A percentile compares a stretch with the other conserved stretches of the same genome.
These are phyloP conservation scores for Nitzschia sp. DNA, from an alignment of 108 stramenopile species.

Conservation along the genomic window DNA sequence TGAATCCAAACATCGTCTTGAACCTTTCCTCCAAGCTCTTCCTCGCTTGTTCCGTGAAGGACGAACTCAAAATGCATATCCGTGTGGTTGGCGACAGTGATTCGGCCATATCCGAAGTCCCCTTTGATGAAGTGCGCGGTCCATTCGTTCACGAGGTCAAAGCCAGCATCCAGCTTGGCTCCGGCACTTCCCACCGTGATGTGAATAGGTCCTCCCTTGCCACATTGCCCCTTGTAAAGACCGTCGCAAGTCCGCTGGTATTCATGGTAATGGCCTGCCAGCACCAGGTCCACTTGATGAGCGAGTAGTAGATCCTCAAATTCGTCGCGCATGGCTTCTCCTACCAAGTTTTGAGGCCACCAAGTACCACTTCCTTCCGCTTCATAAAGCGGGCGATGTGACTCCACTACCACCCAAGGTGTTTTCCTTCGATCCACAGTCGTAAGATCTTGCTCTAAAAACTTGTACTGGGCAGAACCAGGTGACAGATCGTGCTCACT, in stretches of 20 bases:
- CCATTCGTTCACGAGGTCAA: constrained; percentile 38
- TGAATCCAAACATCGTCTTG: constrained; percentile 44
- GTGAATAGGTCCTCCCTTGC: constrained; percentile 53
- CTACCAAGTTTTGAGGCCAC: constrained; percentile 46
- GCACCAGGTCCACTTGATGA: constrained; percentile 68
- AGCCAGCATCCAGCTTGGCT: constrained; percentile 26
- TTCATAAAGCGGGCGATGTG: constrained; percentile 82
- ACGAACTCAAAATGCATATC: constrained; percentile 56
- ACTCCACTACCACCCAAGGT: constrained; percentile 85
- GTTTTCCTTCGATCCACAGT: constrained; percentile 59
- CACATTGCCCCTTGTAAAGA: constrained; percentile 47
- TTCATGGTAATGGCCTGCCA: constrained; percentile 80
- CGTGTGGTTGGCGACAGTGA: constrained; percentile 50
- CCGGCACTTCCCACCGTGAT: constrained; percentile 67
- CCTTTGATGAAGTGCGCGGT: constrained; percentile 32
- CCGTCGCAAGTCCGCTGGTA: constrained; percentile 75
- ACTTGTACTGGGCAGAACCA: constrained; percentile 68
- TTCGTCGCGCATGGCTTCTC: constrained; percentile 51
- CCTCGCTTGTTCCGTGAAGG: constrained; percentile 14
- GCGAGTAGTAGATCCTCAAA: constrained; percentile 69
- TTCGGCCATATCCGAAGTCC: constrained; percentile 55
- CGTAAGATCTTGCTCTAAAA: constrained; percentile 56
- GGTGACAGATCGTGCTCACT: constrained; percentile 68
- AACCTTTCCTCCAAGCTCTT: constrained; percentile 21
- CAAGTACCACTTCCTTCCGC: constrained; percentile 18